These are phyloP conservation scores for Sisymbrium altissimum DNA, from an alignment of 345 rosid genomes.

Conservation along the genomic window DNA sequence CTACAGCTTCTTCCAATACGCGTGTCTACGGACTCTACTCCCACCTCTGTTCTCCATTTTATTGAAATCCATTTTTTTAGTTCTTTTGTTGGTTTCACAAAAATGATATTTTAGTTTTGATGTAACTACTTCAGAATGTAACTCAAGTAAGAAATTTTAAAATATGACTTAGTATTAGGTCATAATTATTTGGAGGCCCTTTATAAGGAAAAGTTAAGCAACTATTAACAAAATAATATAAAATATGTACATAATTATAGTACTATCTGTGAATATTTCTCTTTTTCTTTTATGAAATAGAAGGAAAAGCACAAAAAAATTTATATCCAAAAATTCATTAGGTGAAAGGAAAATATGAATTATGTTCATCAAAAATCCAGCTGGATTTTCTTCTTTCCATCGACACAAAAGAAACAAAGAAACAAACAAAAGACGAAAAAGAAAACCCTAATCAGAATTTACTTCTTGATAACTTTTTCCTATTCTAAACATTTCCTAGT, in stretches of 20 bases:
- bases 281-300: background rate
- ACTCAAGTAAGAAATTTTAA: background rate
- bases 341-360: slow-evolving; percentile 5
- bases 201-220: no score
- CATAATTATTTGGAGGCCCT: background rate
- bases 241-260: background rate
- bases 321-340: background rate
- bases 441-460: slow-evolving; percentile 12
- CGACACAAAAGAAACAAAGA: background rate
- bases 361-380: slow-evolving; percentile 24
- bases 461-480: slow-evolving; percentile 22
- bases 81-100: background rate
- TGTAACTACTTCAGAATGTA: no score
- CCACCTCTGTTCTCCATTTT: background rate
- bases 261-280: background rate
- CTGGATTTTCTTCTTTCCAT: background rate
- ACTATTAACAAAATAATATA: background rate
- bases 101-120: background rate
- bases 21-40: slow-evolving; percentile 22
- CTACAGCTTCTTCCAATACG: slow-evolving; percentile 19
- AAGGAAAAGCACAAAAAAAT: background rate
- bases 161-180: background rate
- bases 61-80: background rate
- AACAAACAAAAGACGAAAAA: background rate
- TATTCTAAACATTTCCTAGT: background rate